A percentile compares a stretch with the other conserved stretches of the same genome.
Conservation (phyloP, 2,329 filamentous ascomycete genomes). For the Botryotinia globosa region DNA sequence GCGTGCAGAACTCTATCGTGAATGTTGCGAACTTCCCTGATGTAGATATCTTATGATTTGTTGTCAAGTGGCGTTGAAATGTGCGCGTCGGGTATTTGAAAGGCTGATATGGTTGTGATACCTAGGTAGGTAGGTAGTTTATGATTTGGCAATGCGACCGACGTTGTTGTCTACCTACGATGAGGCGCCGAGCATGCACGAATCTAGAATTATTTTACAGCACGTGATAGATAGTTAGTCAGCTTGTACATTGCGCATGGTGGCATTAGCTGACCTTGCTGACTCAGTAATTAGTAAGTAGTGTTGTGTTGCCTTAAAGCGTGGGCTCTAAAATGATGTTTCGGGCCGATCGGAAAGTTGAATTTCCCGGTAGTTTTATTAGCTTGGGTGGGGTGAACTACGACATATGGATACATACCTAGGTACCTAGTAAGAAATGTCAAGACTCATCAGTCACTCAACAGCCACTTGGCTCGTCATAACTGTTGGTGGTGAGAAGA, state of each 20-base stretch:
- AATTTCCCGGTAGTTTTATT: not conserved
- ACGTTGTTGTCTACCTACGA: not conserved
- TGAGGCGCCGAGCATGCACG: not conserved
- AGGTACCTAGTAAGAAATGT: not conserved
- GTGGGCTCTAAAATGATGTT: not conserved
- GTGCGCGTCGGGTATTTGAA: not conserved
- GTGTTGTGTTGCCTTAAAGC: not conserved
- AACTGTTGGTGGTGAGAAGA: not conserved
- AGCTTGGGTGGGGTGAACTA: slow-evolving; percentile 6
- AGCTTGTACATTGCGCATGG: not conserved
- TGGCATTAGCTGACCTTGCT: not conserved
- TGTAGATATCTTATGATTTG: not conserved
- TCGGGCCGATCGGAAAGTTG: slow-evolving; percentile 17
- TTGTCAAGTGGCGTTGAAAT: not conserved
- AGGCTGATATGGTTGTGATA: not conserved
- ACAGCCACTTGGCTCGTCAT: slow-evolving; percentile 1
- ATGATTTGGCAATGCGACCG: not conserved
- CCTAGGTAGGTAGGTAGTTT: too few relatives aligned
- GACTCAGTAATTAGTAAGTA: not conserved
- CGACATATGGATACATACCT: too few relatives aligned
- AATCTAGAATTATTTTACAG: slow-evolving; percentile 3
- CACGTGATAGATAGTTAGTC: not conserved
- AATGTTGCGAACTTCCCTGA: not conserved
- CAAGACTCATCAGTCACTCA: too few relatives aligned
- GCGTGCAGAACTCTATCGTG: not conserved